Evolutionary conservation across 2,329 filamentous ascomycete species (phyloP).

Genomic region (Penicillium sumatraense): DNA sequence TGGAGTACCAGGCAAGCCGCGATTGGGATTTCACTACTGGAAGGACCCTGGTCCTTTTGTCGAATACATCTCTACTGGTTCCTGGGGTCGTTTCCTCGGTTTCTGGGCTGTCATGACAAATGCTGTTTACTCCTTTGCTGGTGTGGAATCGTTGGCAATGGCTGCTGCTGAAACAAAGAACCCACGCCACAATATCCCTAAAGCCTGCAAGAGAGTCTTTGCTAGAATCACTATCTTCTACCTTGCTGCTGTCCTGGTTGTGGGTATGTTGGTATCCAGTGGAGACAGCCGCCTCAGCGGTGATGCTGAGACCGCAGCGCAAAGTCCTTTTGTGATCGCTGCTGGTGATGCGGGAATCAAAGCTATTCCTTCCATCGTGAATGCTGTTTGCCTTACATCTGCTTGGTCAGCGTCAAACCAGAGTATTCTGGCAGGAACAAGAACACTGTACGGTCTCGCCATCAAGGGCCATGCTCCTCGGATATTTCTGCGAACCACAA

Average conservation of each 20-base stretch:
- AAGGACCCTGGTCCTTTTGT: constrained; percentile 69
- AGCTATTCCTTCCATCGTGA: constrained; percentile 73
- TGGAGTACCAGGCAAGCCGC: constrained; percentile 61
- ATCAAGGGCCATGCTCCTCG: constrained; percentile 58
- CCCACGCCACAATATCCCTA: constrained; percentile 58
- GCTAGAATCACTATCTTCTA: constrained; percentile 64
- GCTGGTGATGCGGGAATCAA: constrained; percentile 69
- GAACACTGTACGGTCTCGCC: constrained; percentile 55
- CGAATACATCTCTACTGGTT: constrained; percentile 63
- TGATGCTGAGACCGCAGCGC: constrained; percentile 34
- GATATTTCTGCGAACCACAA: constrained; percentile 47
- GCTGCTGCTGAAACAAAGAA: constrained; percentile 61
- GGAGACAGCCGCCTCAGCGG: constrained; percentile 45
- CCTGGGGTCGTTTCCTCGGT: constrained; percentile 66
- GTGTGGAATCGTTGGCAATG: constrained; percentile 57
- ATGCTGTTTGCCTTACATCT: constrained; percentile 75
- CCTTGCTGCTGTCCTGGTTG: constrained; percentile 59
- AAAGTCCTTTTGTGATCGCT: constrained; percentile 71
- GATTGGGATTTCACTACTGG: constrained; percentile 73
- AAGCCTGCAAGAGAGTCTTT: constrained; percentile 60
- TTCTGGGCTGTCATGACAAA: constrained; percentile 57
- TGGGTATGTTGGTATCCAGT: constrained; percentile 64
- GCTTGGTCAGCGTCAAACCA: constrained; percentile 73
- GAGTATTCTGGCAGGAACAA: constrained; percentile 60
- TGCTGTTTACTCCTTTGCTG: constrained; percentile 42